Conservation (phyloP, 108 stramenopile genomes). For the Bacterosira constricta region DNA sequence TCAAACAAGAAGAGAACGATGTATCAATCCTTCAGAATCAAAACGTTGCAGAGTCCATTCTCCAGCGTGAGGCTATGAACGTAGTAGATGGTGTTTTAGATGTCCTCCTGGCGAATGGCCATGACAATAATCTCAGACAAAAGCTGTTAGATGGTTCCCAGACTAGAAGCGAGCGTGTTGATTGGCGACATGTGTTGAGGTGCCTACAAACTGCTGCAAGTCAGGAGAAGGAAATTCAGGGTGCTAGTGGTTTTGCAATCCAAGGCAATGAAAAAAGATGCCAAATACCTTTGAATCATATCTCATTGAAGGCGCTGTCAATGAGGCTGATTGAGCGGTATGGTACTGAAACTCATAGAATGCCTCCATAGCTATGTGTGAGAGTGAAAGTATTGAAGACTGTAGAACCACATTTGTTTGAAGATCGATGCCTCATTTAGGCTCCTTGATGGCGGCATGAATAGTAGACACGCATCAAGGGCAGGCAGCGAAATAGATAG, state of each 20-base stretch:
- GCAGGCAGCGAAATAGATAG: too few relatives aligned
- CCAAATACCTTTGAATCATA: slow-evolving; percentile 13
- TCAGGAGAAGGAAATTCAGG: not conserved
- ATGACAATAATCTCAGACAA: not conserved
- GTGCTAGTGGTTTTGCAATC: not conserved
- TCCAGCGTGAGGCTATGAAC: slow-evolving; percentile 22
- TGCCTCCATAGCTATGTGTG: not conserved
- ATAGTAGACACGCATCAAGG: too few relatives aligned
- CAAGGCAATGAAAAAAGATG: not conserved
- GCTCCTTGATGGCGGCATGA: too few relatives aligned
- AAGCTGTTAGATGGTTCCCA: not conserved
- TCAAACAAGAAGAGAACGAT: slow-evolving; percentile 2
- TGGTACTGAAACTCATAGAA: slow-evolving; percentile 6
- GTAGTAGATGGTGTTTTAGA: slow-evolving; percentile 20
- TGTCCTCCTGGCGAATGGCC: slow-evolving; percentile 8
- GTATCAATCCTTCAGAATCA: not conserved
- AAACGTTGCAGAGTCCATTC: not conserved
- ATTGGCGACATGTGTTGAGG: slow-evolving; percentile 23
- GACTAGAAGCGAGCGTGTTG: not conserved
- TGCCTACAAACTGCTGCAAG: slow-evolving; percentile 2
- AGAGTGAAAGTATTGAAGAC: too few relatives aligned
- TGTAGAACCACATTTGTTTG: too few relatives aligned
- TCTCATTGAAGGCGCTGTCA: slow-evolving; percentile 9
- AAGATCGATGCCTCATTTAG: too few relatives aligned
- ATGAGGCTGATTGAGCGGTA: slow-evolving; percentile 34